Evolutionary conservation across 1,284 basidiomycete species (phyloP).

Genomic region (Cryptococcus sp.): DNA sequence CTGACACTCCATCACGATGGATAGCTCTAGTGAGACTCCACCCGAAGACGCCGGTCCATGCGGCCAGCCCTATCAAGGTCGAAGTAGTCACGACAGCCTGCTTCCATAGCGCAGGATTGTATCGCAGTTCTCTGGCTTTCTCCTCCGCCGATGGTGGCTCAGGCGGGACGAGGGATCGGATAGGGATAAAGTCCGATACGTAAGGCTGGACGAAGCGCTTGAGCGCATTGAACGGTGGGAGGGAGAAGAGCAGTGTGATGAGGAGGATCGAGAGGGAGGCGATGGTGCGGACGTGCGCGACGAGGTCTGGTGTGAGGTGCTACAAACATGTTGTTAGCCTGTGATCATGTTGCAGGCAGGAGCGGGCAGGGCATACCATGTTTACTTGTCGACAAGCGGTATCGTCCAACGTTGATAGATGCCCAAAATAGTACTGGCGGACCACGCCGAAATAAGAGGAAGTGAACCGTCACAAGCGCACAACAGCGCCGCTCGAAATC

Average conservation of each 20-base stretch:
- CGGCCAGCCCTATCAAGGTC: slow-evolving; percentile 27
- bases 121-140: slow-evolving; percentile 9
- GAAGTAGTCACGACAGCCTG: slow-evolving; percentile 32
- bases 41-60: slow-evolving; percentile 42
- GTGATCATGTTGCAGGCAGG: too few relatives aligned
- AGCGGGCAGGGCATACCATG: too few relatives aligned
- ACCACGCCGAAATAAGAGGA: too few relatives aligned
- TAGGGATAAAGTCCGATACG: slow-evolving; percentile 37
- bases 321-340: too few relatives aligned
- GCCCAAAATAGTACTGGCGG: too few relatives aligned
- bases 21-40: slow-evolving; percentile 20
- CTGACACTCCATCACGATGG: slow-evolving; percentile 11
- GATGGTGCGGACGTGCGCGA: slow-evolving; percentile 35
- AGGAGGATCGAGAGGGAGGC: slow-evolving; percentile 34
- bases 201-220: slow-evolving; percentile 14
- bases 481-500: too few relatives aligned
- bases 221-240: slow-evolving; percentile 29
- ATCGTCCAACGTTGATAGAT: too few relatives aligned
- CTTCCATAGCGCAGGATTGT: slow-evolving; percentile 30
- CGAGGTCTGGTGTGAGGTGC: slow-evolving; percentile 20
- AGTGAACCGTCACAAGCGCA: too few relatives aligned
- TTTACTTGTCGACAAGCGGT: too few relatives aligned
- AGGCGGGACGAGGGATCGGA: slow-evolving; percentile 31
- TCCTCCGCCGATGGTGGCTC: slow-evolving; percentile 19
- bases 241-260: slow-evolving; percentile 25